phyloP scores from a whole-genome alignment of 1,139 yeast genomes.

The Candida smagusa region DNA sequence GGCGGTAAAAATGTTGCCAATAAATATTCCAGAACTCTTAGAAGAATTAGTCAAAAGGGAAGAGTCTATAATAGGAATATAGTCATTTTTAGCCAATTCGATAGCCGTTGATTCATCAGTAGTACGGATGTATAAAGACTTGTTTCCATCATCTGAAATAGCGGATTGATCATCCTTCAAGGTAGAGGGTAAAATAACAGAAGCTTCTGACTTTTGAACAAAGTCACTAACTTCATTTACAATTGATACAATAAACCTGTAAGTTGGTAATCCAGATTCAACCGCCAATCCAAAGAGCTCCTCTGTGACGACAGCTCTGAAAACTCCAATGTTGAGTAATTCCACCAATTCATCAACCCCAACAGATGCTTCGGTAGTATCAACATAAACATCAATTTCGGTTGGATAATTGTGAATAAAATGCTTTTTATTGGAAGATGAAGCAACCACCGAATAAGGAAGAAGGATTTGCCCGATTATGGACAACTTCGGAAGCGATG shows the following conservation, averaged over 20 bases:
- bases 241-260: constrained; percentile 49
- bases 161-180: constrained; percentile 15
- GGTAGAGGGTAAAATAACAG: constrained; percentile 20
- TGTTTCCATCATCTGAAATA: constrained; percentile 38
- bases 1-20: constrained; percentile 52
- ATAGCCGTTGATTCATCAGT: constrained; percentile 21
- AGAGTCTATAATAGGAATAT: constrained; percentile 45
- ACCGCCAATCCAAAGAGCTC: constrained; percentile 32
- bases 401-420: constrained; percentile 34
- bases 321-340: constrained; percentile 67
- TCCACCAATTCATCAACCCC: constrained; percentile 45
- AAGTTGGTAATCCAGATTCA: constrained; percentile 58
- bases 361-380: constrained; percentile 19
- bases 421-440: constrained; percentile 28
- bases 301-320: constrained; percentile 44
- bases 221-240: constrained; percentile 10
- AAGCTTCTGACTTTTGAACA: constrained; percentile 17
- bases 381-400: constrained; percentile 33
- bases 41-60: constrained; percentile 42
- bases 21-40: constrained; percentile 32
- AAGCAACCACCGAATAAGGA: constrained; percentile 23
- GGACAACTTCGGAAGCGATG: constrained; percentile 24
- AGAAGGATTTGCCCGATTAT: constrained; percentile 40
- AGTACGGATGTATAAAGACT: constrained; percentile 33
- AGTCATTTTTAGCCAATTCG: constrained; percentile 33